phyloP scores from a whole-genome alignment of 805 yeast species.

The Saturnispora serradocipensis region DNA sequence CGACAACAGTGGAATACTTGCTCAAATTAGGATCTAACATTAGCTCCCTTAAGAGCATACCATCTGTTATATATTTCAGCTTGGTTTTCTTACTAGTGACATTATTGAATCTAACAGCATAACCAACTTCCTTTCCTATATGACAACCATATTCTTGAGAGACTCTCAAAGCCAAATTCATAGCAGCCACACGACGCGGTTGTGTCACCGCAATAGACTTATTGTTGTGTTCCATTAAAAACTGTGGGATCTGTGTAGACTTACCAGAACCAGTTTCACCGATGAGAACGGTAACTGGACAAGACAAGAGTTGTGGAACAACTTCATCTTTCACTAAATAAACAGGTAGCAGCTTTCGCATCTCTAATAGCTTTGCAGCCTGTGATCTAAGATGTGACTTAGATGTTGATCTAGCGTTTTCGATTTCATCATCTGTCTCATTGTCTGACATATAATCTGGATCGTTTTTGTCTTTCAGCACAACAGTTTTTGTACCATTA shows the following conservation, averaged over 20 bases:
- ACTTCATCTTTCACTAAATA: constrained; percentile 61
- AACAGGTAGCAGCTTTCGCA: constrained; percentile 62
- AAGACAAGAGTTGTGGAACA: constrained; percentile 40
- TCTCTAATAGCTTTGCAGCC: constrained; percentile 37
- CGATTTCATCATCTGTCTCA: constrained; percentile 20
- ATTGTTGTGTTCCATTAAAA: constrained; percentile 47
- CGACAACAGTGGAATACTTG: constrained; percentile 65
- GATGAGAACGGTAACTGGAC: constrained; percentile 70
- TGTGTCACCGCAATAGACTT: constrained; percentile 81
- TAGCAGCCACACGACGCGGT: constrained; percentile 97
- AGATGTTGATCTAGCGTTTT: neutral
- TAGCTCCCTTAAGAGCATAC: constrained; percentile 89
- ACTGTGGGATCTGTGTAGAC: constrained; percentile 94
- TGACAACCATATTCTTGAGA: constrained; percentile 75
- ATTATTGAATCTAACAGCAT: constrained; percentile 86
- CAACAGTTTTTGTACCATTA: constrained; percentile 7
- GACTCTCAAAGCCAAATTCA: constrained; percentile 86
- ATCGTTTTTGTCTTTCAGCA: constrained; percentile 24
- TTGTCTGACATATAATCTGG: constrained; percentile 12
- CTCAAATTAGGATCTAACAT: constrained; percentile 61
- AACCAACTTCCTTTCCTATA: constrained; percentile 81
- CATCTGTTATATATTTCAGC: constrained; percentile 86
- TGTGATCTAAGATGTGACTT: constrained; percentile 27
- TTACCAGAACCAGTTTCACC: constrained; percentile 99
- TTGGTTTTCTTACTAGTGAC: constrained; percentile 48